phyloP scores from a whole-genome alignment of 2,329 filamentous ascomycete genomes.

The Aspergillus awamori region DNA sequence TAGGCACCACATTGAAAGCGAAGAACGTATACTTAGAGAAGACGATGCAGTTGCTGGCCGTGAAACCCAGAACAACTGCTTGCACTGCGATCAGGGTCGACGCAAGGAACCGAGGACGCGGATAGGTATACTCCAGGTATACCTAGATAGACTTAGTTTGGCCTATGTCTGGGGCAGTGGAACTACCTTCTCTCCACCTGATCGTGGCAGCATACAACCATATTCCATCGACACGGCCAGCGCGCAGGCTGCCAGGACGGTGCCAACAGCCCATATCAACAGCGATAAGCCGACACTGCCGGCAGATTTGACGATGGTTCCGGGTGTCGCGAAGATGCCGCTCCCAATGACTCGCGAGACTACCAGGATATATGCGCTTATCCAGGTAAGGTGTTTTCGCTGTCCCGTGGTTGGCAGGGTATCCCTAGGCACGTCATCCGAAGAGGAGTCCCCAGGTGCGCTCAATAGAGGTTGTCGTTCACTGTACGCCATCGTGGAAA shows the following conservation, averaged over 20 bases:
- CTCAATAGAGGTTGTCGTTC: conserved; percentile 27
- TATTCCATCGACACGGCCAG: conserved; percentile 67
- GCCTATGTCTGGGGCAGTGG: conserved; percentile 39
- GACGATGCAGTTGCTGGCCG: conserved; percentile 70
- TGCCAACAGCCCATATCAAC: conserved; percentile 65
- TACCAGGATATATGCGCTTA: conserved; percentile 66
- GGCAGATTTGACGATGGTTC: conserved; percentile 65
- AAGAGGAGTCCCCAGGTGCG: not conserved
- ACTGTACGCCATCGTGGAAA: conserved; percentile 21
- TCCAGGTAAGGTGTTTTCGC: conserved; percentile 64
- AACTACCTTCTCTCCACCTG: conserved; percentile 66
- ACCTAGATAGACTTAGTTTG: conserved; percentile 51
- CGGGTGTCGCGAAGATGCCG: conserved; percentile 73
- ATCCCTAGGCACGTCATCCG: not conserved
- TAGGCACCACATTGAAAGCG: conserved; percentile 56
- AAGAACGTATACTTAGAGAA: conserved; percentile 69
- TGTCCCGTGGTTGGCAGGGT: conserved; percentile 43
- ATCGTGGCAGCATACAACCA: conserved; percentile 70
- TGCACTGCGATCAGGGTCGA: conserved; percentile 67
- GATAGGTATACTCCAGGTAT: conserved; percentile 71
- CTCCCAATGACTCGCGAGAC: conserved; percentile 70
- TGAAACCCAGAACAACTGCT: conserved; percentile 66
- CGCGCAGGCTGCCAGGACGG: conserved; percentile 62
- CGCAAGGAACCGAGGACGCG: conserved; percentile 64
- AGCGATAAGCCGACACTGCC: conserved; percentile 68